Base-by-base conservation (phyloP, 768 basidiomycete genomes). In the Brasilioporus rufonigricans region DNA sequence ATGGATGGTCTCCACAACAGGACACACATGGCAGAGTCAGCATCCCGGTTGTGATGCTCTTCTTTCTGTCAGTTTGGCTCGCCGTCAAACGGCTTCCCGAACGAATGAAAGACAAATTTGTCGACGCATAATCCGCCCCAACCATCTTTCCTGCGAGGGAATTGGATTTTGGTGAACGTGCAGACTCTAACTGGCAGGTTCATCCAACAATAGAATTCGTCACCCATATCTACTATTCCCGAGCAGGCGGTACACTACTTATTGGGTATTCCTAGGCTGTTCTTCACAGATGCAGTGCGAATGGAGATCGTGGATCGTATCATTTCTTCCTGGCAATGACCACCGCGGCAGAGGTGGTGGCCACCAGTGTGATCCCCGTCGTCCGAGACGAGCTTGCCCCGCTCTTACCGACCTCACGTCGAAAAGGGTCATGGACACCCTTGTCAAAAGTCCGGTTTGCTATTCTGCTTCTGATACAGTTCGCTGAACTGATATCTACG, bases 381-480 rank as follows among this genome's bases (percentile, higher is more conserved):
- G 21, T 24, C 26, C 61, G 44, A 8, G 61, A 66, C 27, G 64
- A 63, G n/a, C 50, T 44, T 8, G 10, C 43, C 23, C 64, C 50
- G 0, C 54, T 61, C 47, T 21, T 61, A 14, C 43, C 56, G 14
- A 19, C 39, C n/a, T 11, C 23, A 16, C 18, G 35, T 13, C 12
- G 14, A 19, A 60, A 50, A 46, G 58, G 43, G 41, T 1, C 52
- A 1, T 52, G 44, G 12, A 72, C 74, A 0, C 74, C 76, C 1
- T 57, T 77, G 1, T 77, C 77, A 9, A 75, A 67, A 32, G 24
- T 74, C 16, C 77, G 77, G 47, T 65, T 76, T 16, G 66, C 62
- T 4, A 69, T 78, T 29, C 61, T 77, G 7, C 56, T 73, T 5
- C 48, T 73, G 21, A 65, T 76, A 13, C 74, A 57, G 60, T 45